A percentile compares a stretch with the other conserved stretches of the same genome.
Evolutionary conservation across 1,284 basidiomycete genomes (phyloP).

Genomic region (Xanthoconium separans): DNA sequence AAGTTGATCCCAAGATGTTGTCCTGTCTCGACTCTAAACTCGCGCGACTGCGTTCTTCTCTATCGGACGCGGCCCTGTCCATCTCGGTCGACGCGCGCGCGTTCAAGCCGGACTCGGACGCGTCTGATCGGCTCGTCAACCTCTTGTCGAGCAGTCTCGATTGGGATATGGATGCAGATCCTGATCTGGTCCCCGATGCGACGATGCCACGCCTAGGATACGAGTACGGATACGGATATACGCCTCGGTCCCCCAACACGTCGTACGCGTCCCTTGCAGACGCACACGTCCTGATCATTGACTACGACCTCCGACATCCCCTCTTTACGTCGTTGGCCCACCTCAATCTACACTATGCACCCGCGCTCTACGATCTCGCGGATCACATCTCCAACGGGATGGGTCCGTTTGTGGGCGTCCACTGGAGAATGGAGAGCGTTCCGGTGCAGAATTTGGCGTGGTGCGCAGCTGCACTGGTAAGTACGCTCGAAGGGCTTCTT

Average conservation of each 20-base stretch:
- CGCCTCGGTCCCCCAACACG: slow-evolving; percentile 19
- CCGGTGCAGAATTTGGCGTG: slow-evolving; percentile 36
- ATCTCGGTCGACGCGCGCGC: slow-evolving; percentile 10
- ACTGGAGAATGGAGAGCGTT: slow-evolving; percentile 53
- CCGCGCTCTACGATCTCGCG: slow-evolving; percentile 38
- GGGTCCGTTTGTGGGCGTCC: slow-evolving; percentile 42
- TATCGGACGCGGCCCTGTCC: slow-evolving; percentile 11
- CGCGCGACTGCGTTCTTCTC: slow-evolving; percentile 20
- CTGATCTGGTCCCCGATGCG: slow-evolving; percentile 1
- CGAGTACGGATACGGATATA: slow-evolving; percentile 7
- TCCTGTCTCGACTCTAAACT: slow-evolving; percentile 35
- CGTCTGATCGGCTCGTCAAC: slow-evolving; percentile 7
- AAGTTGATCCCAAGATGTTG: slow-evolving; percentile 19
- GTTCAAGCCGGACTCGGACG: background rate
- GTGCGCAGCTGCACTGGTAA: slow-evolving; percentile 47
- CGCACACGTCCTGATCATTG: slow-evolving; percentile 42
- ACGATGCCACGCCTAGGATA: background rate
- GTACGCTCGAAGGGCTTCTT: slow-evolving; percentile 38
- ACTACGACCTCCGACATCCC: slow-evolving; percentile 46
- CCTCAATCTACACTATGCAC: slow-evolving; percentile 37
- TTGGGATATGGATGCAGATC: background rate
- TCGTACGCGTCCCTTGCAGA: slow-evolving; percentile 6
- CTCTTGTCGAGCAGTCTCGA: slow-evolving; percentile 15
- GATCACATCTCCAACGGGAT: slow-evolving; percentile 34
- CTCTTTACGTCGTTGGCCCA: slow-evolving; percentile 30